These are phyloP conservation scores for Aquanectria penicillioides DNA, from an alignment of 2,329 filamentous ascomycete genomes.

Conservation along the genomic window DNA sequence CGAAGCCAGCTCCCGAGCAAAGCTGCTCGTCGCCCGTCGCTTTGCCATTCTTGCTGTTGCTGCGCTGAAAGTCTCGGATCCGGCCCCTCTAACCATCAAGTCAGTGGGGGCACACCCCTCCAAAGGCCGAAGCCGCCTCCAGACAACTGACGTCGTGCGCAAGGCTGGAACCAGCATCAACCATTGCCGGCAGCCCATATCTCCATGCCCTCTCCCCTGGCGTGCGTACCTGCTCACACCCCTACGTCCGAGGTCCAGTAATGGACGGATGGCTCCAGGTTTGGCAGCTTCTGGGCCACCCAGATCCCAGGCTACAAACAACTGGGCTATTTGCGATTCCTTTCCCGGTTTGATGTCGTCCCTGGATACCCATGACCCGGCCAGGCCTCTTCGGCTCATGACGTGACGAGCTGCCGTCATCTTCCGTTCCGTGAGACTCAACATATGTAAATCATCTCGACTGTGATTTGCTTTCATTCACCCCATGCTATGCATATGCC, in stretches of 20 bases:
- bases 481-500: neutral
- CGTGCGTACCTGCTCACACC: no score
- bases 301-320: neutral
- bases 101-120: neutral
- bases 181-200: constrained; percentile 19
- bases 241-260: constrained; percentile 33
- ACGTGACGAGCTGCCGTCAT: constrained; percentile 1
- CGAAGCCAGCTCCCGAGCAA: constrained; percentile 41
- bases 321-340: constrained; percentile 8
- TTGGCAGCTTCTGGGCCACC: neutral
- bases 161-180: constrained; percentile 17
- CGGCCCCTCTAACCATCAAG: constrained; percentile 1
- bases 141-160: neutral
- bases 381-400: constrained; percentile 4
- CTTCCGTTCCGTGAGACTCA: neutral
- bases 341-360: constrained; percentile 20
- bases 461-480: neutral
- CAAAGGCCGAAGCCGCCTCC: neutral
- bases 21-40: constrained; percentile 18
- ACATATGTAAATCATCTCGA: neutral
- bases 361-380: constrained; percentile 8
- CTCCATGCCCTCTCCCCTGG: constrained; percentile 22
- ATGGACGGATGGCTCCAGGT: constrained; percentile 25
- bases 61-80: constrained; percentile 8
- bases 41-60: neutral